These are phyloP conservation scores for Xylariaceae sp. DNA, from an alignment of 2,329 filamentous ascomycete species.

Conservation along the genomic window DNA sequence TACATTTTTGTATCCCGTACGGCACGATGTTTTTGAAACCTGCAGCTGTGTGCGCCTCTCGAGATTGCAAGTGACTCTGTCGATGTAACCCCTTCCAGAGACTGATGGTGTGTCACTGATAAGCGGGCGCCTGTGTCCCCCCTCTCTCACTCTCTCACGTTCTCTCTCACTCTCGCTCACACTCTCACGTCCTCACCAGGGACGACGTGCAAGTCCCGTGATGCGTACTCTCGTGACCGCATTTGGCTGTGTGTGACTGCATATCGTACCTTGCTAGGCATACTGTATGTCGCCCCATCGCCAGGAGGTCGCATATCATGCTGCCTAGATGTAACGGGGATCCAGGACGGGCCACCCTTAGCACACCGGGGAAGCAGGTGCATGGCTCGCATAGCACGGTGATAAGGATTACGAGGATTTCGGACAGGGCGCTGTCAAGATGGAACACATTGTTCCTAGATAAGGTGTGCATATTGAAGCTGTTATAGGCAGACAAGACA, in stretches of 20 bases:
- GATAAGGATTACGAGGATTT: neutral
- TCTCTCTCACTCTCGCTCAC: neutral
- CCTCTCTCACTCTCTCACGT: constrained; percentile 5
- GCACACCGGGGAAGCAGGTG: constrained; percentile 12
- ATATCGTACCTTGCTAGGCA: constrained; percentile 17
- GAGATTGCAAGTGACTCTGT: constrained; percentile 18
- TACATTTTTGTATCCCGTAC: neutral
- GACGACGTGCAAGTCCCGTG: constrained; percentile 20
- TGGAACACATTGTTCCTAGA: neutral
- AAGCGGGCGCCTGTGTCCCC: constrained; percentile 12
- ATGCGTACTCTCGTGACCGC: constrained; percentile 30
- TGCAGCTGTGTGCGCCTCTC: constrained; percentile 14
- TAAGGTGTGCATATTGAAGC: neutral
- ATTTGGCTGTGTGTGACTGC: constrained; percentile 31
- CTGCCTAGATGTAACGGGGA: neutral
- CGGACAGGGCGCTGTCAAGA: neutral
- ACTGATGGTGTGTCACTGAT: constrained; percentile 18
- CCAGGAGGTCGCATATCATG: neutral
- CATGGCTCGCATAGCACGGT: neutral
- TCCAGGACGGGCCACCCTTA: constrained; percentile 29
- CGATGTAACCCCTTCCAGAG: constrained; percentile 16
- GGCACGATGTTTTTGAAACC: constrained; percentile 17
- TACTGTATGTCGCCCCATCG: constrained; percentile 3
- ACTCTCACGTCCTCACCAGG: constrained; percentile 15
- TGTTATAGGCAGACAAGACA: neutral